Evolutionary conservation across 192 early-diverging fungal genomes (phyloP), one percentile per base, ranked within the genome.

Genomic region (Podila horticola): DNA sequence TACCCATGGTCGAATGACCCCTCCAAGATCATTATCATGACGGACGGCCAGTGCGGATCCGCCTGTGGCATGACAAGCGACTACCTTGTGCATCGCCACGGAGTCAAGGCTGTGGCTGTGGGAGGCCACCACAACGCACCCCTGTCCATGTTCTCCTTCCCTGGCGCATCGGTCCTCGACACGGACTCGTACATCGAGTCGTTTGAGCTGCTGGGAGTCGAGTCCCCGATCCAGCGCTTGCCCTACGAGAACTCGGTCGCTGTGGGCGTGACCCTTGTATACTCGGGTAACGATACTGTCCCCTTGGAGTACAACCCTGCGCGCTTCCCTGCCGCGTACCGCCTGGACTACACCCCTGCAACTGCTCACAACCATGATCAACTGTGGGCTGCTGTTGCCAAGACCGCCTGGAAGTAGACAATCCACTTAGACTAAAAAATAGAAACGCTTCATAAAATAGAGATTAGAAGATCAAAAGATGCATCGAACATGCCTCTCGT

Each of bases 1-100:
- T 52, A 57, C 8, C 68, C 74, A 5, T 76, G 68, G 74, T 36
- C 68, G 28, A 52, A 59, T 13, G 57, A 70, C 58, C 38, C 67
- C 2, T 36, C 62, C 62, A 69, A 69, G 28, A 51, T 70, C 31
- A 59, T 34, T 0, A 30, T 75, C 51, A 6, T 75, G 61, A 69
- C 74, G 2, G 67, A 66, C 55, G 67, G 74, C 15, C 67, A 38
- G 6, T 76, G 74, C 49, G 74, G 74, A 10, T 76, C 74, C 10
- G 62, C 74, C 2, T 70, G 74, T 48, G 67, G 63, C 4, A 69
- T 69, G 74, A 22, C 51, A 1, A 65, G 31, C 13, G 63, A 69
- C n/a, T 48, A 60, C 9, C 29, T 76, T 19, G 57, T 65, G 33
- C 12, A 10, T 3, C 24, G 26, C 12, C 50, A 76, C 36, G 67